phyloP scores from a whole-genome alignment of 1,284 basidiomycete genomes.

The Marasmius fiardii region DNA sequence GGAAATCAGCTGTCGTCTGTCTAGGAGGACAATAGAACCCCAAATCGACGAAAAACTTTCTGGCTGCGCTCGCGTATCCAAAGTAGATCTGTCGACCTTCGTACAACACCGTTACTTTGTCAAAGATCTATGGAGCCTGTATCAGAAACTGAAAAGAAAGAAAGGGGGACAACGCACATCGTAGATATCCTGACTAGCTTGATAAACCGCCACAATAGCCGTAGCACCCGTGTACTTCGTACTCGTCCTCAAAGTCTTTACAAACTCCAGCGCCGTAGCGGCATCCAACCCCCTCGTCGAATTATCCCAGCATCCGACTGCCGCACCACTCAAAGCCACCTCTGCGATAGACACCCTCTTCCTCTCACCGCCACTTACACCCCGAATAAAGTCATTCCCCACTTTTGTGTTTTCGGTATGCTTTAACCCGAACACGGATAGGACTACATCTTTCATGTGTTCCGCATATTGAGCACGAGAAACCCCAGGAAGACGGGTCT shows the following conservation, averaged over 20 bases:
- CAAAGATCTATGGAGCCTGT: slow-evolving; percentile 19
- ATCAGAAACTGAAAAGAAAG: not conserved
- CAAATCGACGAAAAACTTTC: slow-evolving; percentile 64
- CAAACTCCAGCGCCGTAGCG: slow-evolving; percentile 40
- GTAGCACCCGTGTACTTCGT: slow-evolving; percentile 14
- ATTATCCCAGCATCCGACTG: slow-evolving; percentile 41
- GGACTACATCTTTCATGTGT: slow-evolving; percentile 44
- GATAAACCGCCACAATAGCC: slow-evolving; percentile 37
- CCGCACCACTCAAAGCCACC: slow-evolving; percentile 15
- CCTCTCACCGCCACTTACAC: slow-evolving; percentile 55
- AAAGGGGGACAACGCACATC: slow-evolving; percentile 21
- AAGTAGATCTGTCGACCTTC: slow-evolving; percentile 52
- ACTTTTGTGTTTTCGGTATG: slow-evolving; percentile 56
- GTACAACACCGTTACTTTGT: slow-evolving; percentile 38
- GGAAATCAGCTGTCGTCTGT: slow-evolving; percentile 71
- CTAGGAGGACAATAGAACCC: slow-evolving; percentile 59
- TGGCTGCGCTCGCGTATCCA: slow-evolving; percentile 45
- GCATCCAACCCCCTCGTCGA: slow-evolving; percentile 56
- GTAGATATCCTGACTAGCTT: slow-evolving; percentile 38
- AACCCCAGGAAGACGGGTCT: slow-evolving; percentile 43
- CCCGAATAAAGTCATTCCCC: slow-evolving; percentile 50
- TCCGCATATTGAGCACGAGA: slow-evolving; percentile 40
- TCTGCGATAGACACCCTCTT: slow-evolving; percentile 62
- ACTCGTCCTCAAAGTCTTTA: slow-evolving; percentile 12
- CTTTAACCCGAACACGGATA: slow-evolving; percentile 57